Base-by-base conservation (phyloP, 2,329 filamentous ascomycete genomes). In the Grosmannia serpens region DNA sequence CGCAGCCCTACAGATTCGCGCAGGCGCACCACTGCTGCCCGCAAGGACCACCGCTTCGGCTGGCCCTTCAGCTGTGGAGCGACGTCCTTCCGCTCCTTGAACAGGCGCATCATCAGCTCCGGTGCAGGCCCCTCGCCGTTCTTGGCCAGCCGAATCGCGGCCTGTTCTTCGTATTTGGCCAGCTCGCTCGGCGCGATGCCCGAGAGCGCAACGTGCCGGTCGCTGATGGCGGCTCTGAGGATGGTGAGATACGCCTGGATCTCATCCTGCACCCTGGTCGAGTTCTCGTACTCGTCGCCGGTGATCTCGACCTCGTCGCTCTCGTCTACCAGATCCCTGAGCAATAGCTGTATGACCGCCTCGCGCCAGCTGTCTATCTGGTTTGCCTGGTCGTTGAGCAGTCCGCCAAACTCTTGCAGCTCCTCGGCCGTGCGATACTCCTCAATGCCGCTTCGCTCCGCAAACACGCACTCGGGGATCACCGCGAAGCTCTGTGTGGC, bases 281-380 rank as follows among this genome's bases (percentile, higher is more conserved):
- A 95, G 35, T 88, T 83, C 64, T 90, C 88, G 62, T 96, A 94
- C 69, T 97, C 94, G 60, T 96, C 87, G 27, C 94, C 94, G 13
- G 90, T 92, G 2, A 84, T 80, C 59, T 95, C 90, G 66, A 22
- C n/a, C 4, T 75, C 75, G 1, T 84, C 83, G 47, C 95, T 90
- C 66, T 94, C 85, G 64, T 97, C 94, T 22, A 97, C 83, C 1
- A 97, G 77, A 0, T 89, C 84, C 61, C 84, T 80, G 13, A 88
- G 73, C 11, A 96, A 77, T 24, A 92, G 80, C 57, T 87, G 79
- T 22, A 89, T 79, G 60, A 91, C 84, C 49, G 83, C 77, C 59
- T 86, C 79, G 49, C 91, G 83, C 89, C 88, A 95, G 53, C 85
- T 78, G 53, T 88, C 81, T 53, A 96, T 79, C 54, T 87, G 71